A percentile compares a stretch with the other conserved stretches of the same genome.
phyloP scores from a whole-genome alignment of 2,329 filamentous ascomycete genomes.

The Fusarium zealandicum region DNA sequence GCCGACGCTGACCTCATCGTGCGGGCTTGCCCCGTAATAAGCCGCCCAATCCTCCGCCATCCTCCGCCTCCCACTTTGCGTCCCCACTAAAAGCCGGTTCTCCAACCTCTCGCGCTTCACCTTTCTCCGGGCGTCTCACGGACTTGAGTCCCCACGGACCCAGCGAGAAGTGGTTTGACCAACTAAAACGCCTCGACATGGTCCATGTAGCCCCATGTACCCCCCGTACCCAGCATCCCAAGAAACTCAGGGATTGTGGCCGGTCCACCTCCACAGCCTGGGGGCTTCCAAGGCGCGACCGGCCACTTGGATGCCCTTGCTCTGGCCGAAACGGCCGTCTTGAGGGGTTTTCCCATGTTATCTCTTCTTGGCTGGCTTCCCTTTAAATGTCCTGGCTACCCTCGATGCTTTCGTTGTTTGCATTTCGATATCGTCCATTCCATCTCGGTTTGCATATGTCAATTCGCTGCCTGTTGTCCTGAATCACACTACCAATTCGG shows the following conservation, averaged over 20 bases:
- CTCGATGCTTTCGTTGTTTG: slow-evolving; percentile 9
- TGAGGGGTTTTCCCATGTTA: slow-evolving; percentile 40
- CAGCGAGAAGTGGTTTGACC: slow-evolving; percentile 2
- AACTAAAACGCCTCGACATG: slow-evolving; percentile 2
- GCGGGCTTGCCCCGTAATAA: slow-evolving; percentile 35
- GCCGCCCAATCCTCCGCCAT: slow-evolving; percentile 35
- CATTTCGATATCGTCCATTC: slow-evolving; percentile 24
- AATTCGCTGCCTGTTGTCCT: slow-evolving; percentile 14
- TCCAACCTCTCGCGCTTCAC: slow-evolving; percentile 13
- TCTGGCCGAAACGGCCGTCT: slow-evolving; percentile 35
- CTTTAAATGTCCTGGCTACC: slow-evolving; percentile 33
- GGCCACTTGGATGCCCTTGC: slow-evolving; percentile 31
- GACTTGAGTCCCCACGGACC: slow-evolving; percentile 15
- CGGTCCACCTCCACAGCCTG: slow-evolving; percentile 35
- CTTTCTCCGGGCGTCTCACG: not conserved
- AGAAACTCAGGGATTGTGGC: slow-evolving; percentile 10
- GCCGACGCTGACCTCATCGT: slow-evolving; percentile 34
- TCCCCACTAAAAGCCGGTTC: slow-evolving; percentile 3
- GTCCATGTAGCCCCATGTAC: slow-evolving; percentile 13
- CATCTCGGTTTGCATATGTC: slow-evolving; percentile 4
- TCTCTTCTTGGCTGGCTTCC: slow-evolving; percentile 24
- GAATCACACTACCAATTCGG: slow-evolving; percentile 1
- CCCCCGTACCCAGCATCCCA: slow-evolving; percentile 20
- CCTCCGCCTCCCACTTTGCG: slow-evolving; percentile 20
- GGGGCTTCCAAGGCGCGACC: slow-evolving; percentile 33